These are phyloP conservation scores for Cadophora sp. DNA, from an alignment of 2,329 filamentous ascomycete genomes.

Conservation along the genomic window DNA sequence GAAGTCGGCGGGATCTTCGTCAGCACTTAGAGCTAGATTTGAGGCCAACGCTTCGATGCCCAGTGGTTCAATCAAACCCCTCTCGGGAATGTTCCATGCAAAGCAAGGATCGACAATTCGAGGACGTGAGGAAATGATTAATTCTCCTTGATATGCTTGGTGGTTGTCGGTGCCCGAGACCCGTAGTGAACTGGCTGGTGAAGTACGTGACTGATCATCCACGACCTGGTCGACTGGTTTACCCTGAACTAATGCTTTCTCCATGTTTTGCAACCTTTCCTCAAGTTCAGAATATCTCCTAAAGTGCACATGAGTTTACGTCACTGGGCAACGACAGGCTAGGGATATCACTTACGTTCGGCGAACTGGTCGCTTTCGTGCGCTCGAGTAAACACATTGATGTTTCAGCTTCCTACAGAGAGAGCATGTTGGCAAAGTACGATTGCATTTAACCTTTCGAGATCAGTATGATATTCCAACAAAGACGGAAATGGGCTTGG, in stretches of 20 bases:
- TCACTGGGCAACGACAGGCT: background rate
- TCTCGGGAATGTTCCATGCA: background rate
- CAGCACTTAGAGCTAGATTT: background rate
- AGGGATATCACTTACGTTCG: background rate
- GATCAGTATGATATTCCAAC: background rate
- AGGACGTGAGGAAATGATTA: constrained; percentile 5
- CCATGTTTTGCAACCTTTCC: constrained; percentile 9
- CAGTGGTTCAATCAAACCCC: constrained; percentile 3
- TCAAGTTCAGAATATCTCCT: constrained; percentile 14
- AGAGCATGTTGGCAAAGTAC: background rate
- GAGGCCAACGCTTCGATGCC: background rate
- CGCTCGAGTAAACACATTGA: constrained; percentile 8
- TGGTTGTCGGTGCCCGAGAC: background rate
- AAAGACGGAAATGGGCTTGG: background rate
- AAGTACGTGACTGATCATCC: background rate
- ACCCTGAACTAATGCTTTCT: background rate
- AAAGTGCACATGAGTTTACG: background rate
- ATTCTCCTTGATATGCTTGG: background rate
- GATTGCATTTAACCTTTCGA: constrained; percentile 10
- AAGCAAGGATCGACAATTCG: constrained; percentile 6
- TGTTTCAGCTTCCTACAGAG: constrained; percentile 5
- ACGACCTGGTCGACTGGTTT: background rate
- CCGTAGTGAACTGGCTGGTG: background rate
- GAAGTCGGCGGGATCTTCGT: background rate
- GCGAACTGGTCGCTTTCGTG: constrained; percentile 2